Evolutionary conservation across 192 early-diverging fungal genomes (phyloP).

Genomic region (Linnemannia schmuckeri): DNA sequence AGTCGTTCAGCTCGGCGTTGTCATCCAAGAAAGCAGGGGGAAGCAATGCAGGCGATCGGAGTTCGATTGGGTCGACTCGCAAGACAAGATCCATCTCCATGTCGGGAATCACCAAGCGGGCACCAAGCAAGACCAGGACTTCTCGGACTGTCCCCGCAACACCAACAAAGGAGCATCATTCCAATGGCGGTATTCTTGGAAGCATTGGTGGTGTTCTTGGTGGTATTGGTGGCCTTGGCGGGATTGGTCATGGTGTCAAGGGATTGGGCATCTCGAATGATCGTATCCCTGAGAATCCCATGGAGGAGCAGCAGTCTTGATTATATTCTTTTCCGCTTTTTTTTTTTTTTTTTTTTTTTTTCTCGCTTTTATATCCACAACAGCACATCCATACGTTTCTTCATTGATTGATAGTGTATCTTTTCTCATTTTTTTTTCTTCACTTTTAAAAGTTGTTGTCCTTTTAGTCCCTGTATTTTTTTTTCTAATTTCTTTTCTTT

Average conservation of each 20-base stretch:
- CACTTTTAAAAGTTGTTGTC: neutral
- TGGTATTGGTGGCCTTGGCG: neutral
- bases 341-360: conserved; percentile 9
- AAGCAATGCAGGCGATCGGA: conserved; percentile 10
- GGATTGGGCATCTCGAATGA: conserved; percentile 41
- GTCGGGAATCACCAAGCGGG: conserved; percentile 44
- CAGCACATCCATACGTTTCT: neutral
- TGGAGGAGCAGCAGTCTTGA: conserved; percentile 31
- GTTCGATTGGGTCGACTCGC: conserved; percentile 33
- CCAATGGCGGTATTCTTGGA: neutral
- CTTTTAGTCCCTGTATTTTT: neutral
- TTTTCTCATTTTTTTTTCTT: neutral
- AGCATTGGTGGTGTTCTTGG: neutral
- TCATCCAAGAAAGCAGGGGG: conserved; percentile 19
- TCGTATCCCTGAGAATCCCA: conserved; percentile 32
- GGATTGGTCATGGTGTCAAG: neutral
- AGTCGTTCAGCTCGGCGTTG: conserved; percentile 46
- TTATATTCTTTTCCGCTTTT: neutral
- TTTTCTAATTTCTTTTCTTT: no score
- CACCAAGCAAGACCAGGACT: conserved; percentile 30
- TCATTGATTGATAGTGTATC: neutral
- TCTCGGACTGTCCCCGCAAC: conserved; percentile 37
- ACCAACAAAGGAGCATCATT: conserved; percentile 23
- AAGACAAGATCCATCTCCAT: conserved; percentile 46
- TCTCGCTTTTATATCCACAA: neutral